Evolutionary conservation across 805 yeast genomes (phyloP), one percentile per base, ranked within the genome.

Genomic region (Metschnikowia continentalis): DNA sequence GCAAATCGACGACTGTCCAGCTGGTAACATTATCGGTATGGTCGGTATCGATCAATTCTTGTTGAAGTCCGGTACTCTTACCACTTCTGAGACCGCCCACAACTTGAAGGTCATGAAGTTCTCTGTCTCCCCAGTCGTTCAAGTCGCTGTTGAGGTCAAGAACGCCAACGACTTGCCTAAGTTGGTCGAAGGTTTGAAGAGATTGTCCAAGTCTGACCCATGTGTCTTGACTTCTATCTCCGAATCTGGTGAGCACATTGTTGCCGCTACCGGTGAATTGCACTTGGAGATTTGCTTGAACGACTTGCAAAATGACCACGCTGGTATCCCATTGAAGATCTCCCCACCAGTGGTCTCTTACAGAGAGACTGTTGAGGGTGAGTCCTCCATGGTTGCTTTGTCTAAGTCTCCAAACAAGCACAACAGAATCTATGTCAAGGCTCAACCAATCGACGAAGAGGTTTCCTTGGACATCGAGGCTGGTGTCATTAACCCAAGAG

Each of bases 341-440:
- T 90, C 98, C 60, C 96, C 96, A 70, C 98, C 99, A 64, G 96
- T 92, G 66, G 99, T 92, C 69, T 77, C 97, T 68, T 92, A 92
- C 92, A 89, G 97, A 86, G 99, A 92, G 84, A 92, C 98, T 60
- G 97, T 91, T 75, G 86, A 83, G 70, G 84, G 79, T 71, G 95
- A 88, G 80, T 92, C 98, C 56, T 84, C 94, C 70, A 94, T 90
- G 85, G 83, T 81, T 72, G 98, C 99, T 69, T 83, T 92, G 72
- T 91, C 99, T 64, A 92, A 92, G 84, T 92, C 99, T 75, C 98
- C 98, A 80, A 92, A 92, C 95, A 92, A 92, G 90, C 99, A 92
- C 82, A 92, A 92, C 96, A 92, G 99, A 88, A 84, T 92, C 75
- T 92, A 90, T 87, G 84, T 92, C 72, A 90, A 87, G 82, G 98